phyloP scores from a whole-genome alignment of 1,284 basidiomycete species.

The Mycosarcoma maydis region DNA sequence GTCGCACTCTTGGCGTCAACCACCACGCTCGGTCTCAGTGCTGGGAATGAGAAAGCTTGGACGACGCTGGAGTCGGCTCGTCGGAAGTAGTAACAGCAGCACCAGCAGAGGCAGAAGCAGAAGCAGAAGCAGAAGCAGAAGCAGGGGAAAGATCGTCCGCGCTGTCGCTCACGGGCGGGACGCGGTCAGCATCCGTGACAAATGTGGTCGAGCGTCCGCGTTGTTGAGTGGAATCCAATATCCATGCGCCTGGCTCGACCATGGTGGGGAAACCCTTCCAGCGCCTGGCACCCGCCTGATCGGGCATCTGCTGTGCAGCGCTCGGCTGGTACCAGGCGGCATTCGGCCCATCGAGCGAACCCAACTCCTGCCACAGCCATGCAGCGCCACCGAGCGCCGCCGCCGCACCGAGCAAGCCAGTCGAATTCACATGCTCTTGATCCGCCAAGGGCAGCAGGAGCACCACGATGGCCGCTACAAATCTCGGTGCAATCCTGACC shows the following conservation, averaged over 20 bases:
- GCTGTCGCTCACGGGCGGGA: too few species aligned
- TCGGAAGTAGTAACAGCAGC: too few species aligned
- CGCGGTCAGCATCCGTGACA: too few species aligned
- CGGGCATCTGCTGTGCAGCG: background rate
- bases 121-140: too few species aligned
- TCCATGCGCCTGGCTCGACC: slow-evolving; percentile 49
- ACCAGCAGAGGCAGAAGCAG: too few species aligned
- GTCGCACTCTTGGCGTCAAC: too few species aligned
- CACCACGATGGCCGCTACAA: slow-evolving; percentile 43
- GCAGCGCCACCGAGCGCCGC: slow-evolving; percentile 26
- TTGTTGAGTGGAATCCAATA: slow-evolving; percentile 39
- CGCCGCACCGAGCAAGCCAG: slow-evolving; percentile 42
- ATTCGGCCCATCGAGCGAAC: slow-evolving; percentile 55
- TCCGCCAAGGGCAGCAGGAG: slow-evolving; percentile 49
- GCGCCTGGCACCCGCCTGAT: slow-evolving; percentile 2
- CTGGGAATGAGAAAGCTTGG: too few species aligned
- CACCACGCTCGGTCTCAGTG: too few species aligned
- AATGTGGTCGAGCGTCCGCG: slow-evolving; percentile 36
- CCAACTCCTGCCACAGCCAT: slow-evolving; percentile 52
- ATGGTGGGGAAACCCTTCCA: slow-evolving; percentile 50
- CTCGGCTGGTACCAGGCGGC: slow-evolving; percentile 44
- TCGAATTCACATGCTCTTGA: slow-evolving; percentile 32
- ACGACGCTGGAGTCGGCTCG: too few species aligned
- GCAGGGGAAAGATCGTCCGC: too few species aligned
- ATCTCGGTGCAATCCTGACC: slow-evolving; percentile 39